Percentiles rank a stretch among this genome's conserved stretches.
These are phyloP conservation scores for Hymenoscyphus fraxineus DNA, from an alignment of 2,329 filamentous ascomycete genomes.

Conservation along the genomic window DNA sequence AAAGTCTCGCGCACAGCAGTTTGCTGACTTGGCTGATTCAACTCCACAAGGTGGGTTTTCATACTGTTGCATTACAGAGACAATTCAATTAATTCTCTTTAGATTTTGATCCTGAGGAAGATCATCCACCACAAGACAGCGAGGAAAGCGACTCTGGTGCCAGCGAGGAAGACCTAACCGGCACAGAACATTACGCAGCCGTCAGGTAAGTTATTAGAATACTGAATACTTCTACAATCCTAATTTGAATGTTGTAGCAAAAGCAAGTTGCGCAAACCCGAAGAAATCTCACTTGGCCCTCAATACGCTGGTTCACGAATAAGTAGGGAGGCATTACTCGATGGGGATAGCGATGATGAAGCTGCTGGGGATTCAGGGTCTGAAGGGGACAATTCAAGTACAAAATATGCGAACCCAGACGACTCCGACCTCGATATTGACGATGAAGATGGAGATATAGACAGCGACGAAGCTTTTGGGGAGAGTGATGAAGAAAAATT, in stretches of 20 bases:
- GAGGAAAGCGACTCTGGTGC: conserved; percentile 45
- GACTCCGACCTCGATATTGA: conserved; percentile 51
- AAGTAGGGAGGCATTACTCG: conserved; percentile 62
- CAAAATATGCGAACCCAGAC: conserved; percentile 47
- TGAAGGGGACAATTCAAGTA: conserved; percentile 36
- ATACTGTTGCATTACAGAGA: not conserved
- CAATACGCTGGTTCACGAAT: conserved; percentile 77
- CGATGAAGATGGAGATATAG: conserved; percentile 56
- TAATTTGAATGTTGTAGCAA: conserved; percentile 50
- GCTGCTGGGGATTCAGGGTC: conserved; percentile 37
- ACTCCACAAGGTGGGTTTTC: conserved; percentile 46
- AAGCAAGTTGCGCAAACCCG: conserved; percentile 75
- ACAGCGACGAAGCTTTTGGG: conserved; percentile 68
- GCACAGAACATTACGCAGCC: conserved; percentile 80
- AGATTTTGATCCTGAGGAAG: conserved; percentile 41
- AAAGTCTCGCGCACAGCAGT: conserved; percentile 51
- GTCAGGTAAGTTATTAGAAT: conserved; percentile 55
- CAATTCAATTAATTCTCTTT: conserved; percentile 14
- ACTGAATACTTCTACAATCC: not conserved
- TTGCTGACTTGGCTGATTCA: conserved; percentile 59
- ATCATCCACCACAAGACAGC: conserved; percentile 25
- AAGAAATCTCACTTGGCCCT: conserved; percentile 65
- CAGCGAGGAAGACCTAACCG: conserved; percentile 52
- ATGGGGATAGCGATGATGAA: conserved; percentile 51
- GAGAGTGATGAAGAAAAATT: conserved; percentile 83